Evolutionary conservation across 1,284 basidiomycete genomes (phyloP), one percentile per base, ranked within the genome.

Genomic region (Microbotryomycetes sp.): DNA sequence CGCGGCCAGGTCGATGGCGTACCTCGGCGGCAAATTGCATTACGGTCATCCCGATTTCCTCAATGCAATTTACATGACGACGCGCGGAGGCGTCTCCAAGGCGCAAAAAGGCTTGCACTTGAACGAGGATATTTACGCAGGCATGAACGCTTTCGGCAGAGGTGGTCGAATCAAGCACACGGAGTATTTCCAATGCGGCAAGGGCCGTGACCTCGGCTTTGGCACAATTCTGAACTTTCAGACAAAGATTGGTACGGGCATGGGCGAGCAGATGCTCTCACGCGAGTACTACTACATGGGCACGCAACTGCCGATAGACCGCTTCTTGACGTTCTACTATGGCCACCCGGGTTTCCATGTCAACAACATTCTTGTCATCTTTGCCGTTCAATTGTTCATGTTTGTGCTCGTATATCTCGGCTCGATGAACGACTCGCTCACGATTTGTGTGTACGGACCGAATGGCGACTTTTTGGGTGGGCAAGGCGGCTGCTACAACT

Each of bases 21-120:
- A 89, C 85, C 92, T 98, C 68, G 94, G 94, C 53, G 96, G 96
- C 61, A 98, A 98, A 78, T 82, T 99, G 68, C 94, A 98, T 77
- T 99, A 99, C 74, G 94, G 94, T 73, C 96, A 78, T 91, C 96
- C 94, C 11, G 94, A 99, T 84, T 96, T 99, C 85, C 81, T 99
- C 69, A 97, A 97, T 76, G 94, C 87, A 47, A 80, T 96, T 64
- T 99, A 90, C 81, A 98, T 98, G 94, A 92, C 84, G 63, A 98
- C 96, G 4, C 91, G 94, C 57, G 94, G 96, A 56, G 96, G 96
- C 75, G 87, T 97, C 15, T 97, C 93, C 56, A 98, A 98, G 79
- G 96, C 96, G 48, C 94, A 98, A 78, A 98, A 98, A 78, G 94
- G 94, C 68, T 79, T 98, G 21, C 96, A 98, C 76, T 78, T 98